phyloP scores from a whole-genome alignment of 2,329 filamentous ascomycete species.

The Colletotrichum agaves region DNA sequence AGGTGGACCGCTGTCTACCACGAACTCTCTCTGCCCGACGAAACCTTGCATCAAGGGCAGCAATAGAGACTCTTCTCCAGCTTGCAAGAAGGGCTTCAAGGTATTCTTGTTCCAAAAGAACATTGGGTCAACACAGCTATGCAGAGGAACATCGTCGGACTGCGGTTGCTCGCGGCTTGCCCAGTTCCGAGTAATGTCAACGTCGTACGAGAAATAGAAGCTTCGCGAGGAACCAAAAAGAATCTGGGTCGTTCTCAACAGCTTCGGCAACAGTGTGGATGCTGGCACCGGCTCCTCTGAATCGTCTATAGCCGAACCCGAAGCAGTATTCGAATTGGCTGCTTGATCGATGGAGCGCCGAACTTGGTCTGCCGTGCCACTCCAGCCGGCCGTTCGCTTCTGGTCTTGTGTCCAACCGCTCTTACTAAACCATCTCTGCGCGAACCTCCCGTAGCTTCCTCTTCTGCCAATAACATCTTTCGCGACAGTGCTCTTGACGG shows the following conservation, averaged over 20 bases:
- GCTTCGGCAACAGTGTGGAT: slow-evolving; percentile 77
- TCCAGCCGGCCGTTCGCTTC: slow-evolving; percentile 76
- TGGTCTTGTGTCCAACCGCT: slow-evolving; percentile 82
- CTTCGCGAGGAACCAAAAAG: slow-evolving; percentile 84
- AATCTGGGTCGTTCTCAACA: slow-evolving; percentile 84
- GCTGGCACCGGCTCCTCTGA: slow-evolving; percentile 44
- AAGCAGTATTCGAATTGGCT: slow-evolving; percentile 35
- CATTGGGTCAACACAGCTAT: slow-evolving; percentile 77
- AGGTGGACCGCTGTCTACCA: slow-evolving; percentile 71
- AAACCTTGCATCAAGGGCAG: slow-evolving; percentile 95
- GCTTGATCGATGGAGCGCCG: slow-evolving; percentile 33
- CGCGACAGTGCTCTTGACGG: slow-evolving; percentile 73
- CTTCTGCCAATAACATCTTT: slow-evolving; percentile 88
- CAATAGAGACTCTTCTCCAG: slow-evolving; percentile 76
- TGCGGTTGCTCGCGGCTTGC: slow-evolving; percentile 52
- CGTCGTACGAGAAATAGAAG: slow-evolving; percentile 96
- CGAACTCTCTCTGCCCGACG: slow-evolving; percentile 85
- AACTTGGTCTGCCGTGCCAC: slow-evolving; percentile 48
- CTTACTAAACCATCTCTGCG: slow-evolving; percentile 89
- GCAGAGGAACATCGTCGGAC: slow-evolving; percentile 68
- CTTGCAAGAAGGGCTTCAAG: slow-evolving; percentile 76
- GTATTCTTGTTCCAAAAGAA: slow-evolving; percentile 95
- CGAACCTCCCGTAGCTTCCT: slow-evolving; percentile 89
- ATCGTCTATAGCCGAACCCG: slow-evolving; percentile 54
- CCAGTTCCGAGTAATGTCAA: slow-evolving; percentile 83